Evolutionary conservation across 2,329 filamentous ascomycete species (phyloP).

Genomic region (Phyllachora maydis): DNA sequence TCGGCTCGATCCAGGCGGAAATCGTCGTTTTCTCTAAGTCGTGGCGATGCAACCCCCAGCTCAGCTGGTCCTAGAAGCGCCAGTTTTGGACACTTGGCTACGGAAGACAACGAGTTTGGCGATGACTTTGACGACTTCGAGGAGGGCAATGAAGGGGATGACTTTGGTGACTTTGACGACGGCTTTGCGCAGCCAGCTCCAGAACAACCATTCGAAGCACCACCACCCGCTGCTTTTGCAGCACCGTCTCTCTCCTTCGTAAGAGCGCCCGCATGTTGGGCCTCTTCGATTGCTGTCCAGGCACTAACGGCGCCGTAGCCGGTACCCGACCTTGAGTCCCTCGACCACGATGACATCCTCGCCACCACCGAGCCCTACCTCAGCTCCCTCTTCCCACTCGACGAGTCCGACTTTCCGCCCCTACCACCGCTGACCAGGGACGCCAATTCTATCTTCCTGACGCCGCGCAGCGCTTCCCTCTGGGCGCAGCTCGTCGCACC

Average conservation of each 20-base stretch:
- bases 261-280: too few species aligned
- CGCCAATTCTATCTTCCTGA: conserved; percentile 49
- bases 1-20: conserved; percentile 12
- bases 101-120: conserved; percentile 26
- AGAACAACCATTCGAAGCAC: conserved; percentile 27
- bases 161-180: conserved; percentile 54
- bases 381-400: conserved; percentile 40
- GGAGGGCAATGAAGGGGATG: conserved; percentile 29
- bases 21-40: conserved; percentile 7
- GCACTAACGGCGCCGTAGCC: too few species aligned
- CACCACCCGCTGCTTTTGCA: conserved; percentile 13
- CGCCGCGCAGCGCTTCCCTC: conserved; percentile 68
- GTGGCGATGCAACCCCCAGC: conserved; percentile 7
- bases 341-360: conserved; percentile 38
- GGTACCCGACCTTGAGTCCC: conserved; percentile 44
- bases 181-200: conserved; percentile 21
- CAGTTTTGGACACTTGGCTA: conserved; percentile 10
- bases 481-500: conserved; percentile 95
- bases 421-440: conserved; percentile 19
- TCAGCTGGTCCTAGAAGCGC: conserved; percentile 4
- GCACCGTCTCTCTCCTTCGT: conserved; percentile 12
- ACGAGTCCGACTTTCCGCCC: conserved; percentile 19
- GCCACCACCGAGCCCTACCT: conserved; percentile 45
- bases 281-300: too few species aligned
- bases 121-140: conserved; percentile 44